Base-by-base conservation (phyloP, 441 rosid genomes). In the Brassica balearica region DNA sequence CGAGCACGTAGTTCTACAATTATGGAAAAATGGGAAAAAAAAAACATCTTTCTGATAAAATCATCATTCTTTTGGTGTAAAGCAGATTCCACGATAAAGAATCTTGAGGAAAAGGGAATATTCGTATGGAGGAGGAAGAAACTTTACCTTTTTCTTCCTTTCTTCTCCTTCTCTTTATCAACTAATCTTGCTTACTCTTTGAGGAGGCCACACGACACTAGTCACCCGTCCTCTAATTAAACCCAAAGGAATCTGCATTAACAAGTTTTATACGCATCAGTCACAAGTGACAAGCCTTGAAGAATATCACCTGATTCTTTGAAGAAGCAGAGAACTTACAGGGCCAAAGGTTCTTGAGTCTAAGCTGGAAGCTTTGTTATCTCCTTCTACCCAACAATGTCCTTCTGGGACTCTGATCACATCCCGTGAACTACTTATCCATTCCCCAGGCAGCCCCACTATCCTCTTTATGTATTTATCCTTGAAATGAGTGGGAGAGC, bases 381-480 rank as follows among this genome's bases (percentile, higher is more conserved):
- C 97, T 76, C 98, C 99, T 87, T 93, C 99, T 17, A 93, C 92
- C 98, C 98, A 95, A 77, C 96, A 96, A 75, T 88, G 97, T 55
- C 99, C 98, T 76, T 86, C 82, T 12, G 96, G 97, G 73, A 96
- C 73, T 85, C 84, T 84, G 36, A 91, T 80, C 73, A 91, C 86
- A 82, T 91, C 95, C 51, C 74, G 68, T 46, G 86, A 75, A 77
- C 84, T 84, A 66, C 87, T 88, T 43, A 91, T 74, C 97, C 94
- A 91, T 60, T 96, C 97, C 3, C 99, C 97, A 10, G 97, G 98
- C 74, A 96, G 72, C 81, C 93, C 97, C 6, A 88, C 88, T 74
- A 95, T 91, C 85, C 99, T 89, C 89, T 95, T 93, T 66, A 91
- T 79, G 59, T 81, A 83, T 85, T 81, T 95, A 87, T 90, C 86